Evolutionary conservation across 78 protist species (phyloP).

Genomic region (Dictyostelium firmibasis): DNA sequence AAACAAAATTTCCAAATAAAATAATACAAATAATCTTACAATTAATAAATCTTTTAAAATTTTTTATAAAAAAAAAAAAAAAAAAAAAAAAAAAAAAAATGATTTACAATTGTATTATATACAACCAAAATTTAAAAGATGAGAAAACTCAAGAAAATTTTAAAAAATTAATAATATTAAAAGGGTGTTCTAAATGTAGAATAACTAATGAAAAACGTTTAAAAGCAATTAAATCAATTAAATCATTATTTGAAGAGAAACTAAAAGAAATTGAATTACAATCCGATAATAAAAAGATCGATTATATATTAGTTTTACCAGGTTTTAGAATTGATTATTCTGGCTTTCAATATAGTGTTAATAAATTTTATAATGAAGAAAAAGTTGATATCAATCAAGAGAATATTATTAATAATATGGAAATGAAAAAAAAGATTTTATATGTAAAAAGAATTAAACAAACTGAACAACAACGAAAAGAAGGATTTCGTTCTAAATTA

Average conservation of each 20-base stretch:
- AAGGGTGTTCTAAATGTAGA: background rate
- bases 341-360: background rate
- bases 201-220: background rate
- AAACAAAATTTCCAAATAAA: background rate
- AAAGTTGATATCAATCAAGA: background rate
- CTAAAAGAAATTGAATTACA: background rate
- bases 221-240: background rate
- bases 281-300: background rate
- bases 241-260: background rate
- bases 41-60: too few relatives aligned
- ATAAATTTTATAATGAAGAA: background rate
- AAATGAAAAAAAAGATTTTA: background rate
- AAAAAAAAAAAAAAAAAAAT: background rate
- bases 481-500: background rate
- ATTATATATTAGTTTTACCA: background rate
- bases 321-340: background rate
- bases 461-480: background rate
- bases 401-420: background rate
- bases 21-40: background rate
- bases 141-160: background rate
- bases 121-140: background rate
- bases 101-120: background rate
- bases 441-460: background rate
- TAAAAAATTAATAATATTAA: background rate
- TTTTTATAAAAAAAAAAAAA: background rate